These are phyloP conservation scores for Diutina neorugosa DNA, from an alignment of 1,139 yeast species.

Conservation along the genomic window DNA sequence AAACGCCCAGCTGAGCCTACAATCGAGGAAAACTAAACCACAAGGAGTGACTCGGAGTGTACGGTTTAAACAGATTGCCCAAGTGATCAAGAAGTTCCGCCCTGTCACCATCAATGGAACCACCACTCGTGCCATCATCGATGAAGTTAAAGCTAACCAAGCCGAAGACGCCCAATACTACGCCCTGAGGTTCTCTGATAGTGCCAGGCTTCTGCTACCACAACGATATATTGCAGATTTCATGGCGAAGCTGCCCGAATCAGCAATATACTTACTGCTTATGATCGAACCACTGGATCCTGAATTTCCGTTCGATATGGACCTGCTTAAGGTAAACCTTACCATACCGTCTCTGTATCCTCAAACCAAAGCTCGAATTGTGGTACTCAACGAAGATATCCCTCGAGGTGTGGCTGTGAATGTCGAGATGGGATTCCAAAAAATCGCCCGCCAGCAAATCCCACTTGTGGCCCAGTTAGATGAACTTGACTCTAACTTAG, in stretches of 20 bases:
- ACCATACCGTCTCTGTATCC: conserved; percentile 50
- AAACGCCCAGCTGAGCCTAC: neutral
- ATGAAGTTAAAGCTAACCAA: conserved; percentile 4
- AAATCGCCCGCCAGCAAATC: conserved; percentile 36
- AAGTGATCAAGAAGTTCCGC: conserved; percentile 7
- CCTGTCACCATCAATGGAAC: conserved; percentile 10
- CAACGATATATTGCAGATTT: conserved; percentile 2
- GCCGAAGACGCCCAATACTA: conserved; percentile 4
- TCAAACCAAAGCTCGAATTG: conserved; percentile 19
- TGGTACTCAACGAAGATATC: conserved; percentile 54
- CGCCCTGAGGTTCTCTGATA: conserved; percentile 5
- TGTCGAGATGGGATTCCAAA: conserved; percentile 50
- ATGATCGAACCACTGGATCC: conserved; percentile 53
- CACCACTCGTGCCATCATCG: conserved; percentile 8
- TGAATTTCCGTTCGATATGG: conserved; percentile 59
- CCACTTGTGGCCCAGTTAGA: conserved; percentile 36
- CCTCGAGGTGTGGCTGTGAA: conserved; percentile 61
- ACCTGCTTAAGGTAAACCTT: conserved; percentile 36
- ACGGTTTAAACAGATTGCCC: conserved; percentile 5
- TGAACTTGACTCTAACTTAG: conserved; percentile 48
- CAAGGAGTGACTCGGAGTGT: neutral
- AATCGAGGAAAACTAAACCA: neutral
- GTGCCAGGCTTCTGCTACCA: conserved; percentile 5
- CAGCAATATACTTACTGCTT: conserved; percentile 22
- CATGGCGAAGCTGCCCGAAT: conserved; percentile 6